Evolutionary conservation across 2,329 filamentous ascomycete genomes (phyloP).

Genomic region (Aspergillus vadensis): DNA sequence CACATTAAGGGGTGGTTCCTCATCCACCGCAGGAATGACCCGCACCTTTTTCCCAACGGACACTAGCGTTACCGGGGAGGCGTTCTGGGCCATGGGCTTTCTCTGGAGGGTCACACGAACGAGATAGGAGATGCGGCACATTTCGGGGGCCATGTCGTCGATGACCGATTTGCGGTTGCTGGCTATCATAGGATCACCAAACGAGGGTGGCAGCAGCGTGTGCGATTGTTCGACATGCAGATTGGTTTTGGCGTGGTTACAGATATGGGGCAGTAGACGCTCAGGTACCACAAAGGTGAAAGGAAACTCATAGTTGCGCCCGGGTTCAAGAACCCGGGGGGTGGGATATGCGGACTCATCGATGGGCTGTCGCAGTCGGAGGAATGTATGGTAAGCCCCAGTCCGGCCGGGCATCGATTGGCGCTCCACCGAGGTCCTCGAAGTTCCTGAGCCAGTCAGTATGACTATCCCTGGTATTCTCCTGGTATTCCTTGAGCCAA

Average conservation of each 20-base stretch:
- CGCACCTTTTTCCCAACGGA: slow-evolving; percentile 59
- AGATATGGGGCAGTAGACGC: slow-evolving; percentile 61
- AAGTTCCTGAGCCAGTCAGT: slow-evolving; percentile 45
- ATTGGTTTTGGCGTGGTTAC: slow-evolving; percentile 56
- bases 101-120: slow-evolving; percentile 51
- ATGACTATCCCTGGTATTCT: neutral
- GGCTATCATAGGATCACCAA: slow-evolving; percentile 60
- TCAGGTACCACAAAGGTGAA: slow-evolving; percentile 67
- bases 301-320: slow-evolving; percentile 59
- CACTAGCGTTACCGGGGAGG: slow-evolving; percentile 46
- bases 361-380: slow-evolving; percentile 64
- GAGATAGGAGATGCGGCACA: slow-evolving; percentile 62
- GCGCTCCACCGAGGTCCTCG: slow-evolving; percentile 58
- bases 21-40: slow-evolving; percentile 60
- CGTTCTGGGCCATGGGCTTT: slow-evolving; percentile 8
- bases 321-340: slow-evolving; percentile 57
- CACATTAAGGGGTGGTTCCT: slow-evolving; percentile 60
- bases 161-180: slow-evolving; percentile 53
- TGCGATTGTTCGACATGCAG: slow-evolving; percentile 58
- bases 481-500: neutral
- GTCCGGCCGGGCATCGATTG: slow-evolving; percentile 56
- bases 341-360: slow-evolving; percentile 55
- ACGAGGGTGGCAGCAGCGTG: slow-evolving; percentile 60
- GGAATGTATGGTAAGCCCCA: slow-evolving; percentile 61
- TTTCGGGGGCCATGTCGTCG: slow-evolving; percentile 65